A percentile compares a stretch with the other conserved stretches of the same genome.
phyloP scores from a whole-genome alignment of 164 flowering plant genomes.

The Chimonanthus salicifolius region DNA sequence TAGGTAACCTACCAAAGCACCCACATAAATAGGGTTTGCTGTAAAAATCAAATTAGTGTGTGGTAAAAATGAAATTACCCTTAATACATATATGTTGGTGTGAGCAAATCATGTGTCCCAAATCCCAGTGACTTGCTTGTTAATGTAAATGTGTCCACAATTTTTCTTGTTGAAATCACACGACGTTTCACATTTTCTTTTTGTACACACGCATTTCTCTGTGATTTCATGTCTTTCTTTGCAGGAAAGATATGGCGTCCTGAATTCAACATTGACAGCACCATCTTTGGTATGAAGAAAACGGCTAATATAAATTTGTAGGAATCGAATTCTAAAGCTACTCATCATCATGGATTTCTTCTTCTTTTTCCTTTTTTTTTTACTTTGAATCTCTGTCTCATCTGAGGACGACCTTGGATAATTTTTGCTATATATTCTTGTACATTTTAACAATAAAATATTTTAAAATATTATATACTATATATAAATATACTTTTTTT shows the following conservation, averaged over 20 bases:
- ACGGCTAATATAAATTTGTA: not conserved
- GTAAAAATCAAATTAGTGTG: too few relatives aligned
- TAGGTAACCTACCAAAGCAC: not conserved
- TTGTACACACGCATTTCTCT: not conserved
- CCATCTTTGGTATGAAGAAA: constrained; percentile 2
- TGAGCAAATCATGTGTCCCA: not conserved
- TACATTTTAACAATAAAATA: too few relatives aligned
- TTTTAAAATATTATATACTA: too few relatives aligned
- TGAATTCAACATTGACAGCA: constrained; percentile 1
- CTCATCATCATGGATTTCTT: not conserved
- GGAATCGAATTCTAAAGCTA: not conserved
- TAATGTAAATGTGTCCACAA: not conserved
- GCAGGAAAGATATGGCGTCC: not conserved
- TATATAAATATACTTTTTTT: too few relatives aligned
- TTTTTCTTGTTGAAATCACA: not conserved
- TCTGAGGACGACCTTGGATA: not conserved
- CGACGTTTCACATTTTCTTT: not conserved
- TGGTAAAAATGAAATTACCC: not conserved
- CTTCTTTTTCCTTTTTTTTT: not conserved
- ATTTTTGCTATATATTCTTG: too few relatives aligned
- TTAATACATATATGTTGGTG: not conserved
- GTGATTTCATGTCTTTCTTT: not conserved
- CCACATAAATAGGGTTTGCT: not conserved
- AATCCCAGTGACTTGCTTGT: not conserved
- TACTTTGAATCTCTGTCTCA: not conserved